phyloP scores from a whole-genome alignment of 2,329 filamentous ascomycete genomes.

The Chaetomium olivaceum region DNA sequence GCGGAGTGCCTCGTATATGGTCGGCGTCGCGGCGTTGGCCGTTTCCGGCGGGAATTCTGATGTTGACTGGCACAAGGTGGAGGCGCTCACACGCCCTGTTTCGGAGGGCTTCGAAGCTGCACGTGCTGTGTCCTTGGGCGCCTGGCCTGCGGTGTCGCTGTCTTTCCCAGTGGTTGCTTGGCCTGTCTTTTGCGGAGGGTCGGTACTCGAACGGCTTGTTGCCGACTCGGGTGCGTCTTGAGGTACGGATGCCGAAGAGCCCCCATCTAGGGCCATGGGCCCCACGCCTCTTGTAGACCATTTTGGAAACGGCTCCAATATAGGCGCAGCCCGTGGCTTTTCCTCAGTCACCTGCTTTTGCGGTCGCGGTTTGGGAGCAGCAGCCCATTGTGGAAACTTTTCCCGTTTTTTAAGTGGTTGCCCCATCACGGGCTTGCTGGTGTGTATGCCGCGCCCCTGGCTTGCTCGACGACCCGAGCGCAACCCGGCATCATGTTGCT shows the following conservation, averaged over 20 bases:
- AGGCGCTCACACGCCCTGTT: background rate
- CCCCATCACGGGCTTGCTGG: background rate
- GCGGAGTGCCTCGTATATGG: conserved; percentile 53
- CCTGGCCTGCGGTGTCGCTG: background rate
- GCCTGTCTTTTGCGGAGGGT: background rate
- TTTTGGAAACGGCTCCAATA: background rate
- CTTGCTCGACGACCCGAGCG: background rate
- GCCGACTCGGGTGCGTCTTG: background rate
- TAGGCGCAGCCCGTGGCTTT: background rate
- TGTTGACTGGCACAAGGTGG: background rate
- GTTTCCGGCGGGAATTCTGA: background rate
- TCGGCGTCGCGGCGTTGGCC: conserved; percentile 29
- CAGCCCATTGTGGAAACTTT: background rate
- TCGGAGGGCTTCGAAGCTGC: background rate
- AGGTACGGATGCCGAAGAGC: background rate
- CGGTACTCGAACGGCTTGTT: background rate
- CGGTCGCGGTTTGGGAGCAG: background rate
- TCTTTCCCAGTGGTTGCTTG: background rate
- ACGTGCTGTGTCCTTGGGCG: background rate
- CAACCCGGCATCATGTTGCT: background rate
- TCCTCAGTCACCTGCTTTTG: background rate
- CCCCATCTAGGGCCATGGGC: background rate
- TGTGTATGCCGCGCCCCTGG: conserved; percentile 5
- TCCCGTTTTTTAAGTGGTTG: background rate
- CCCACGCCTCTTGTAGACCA: background rate